Percentiles rank a stretch among this genome's conserved stretches.
phyloP scores from a whole-genome alignment of 2,329 filamentous ascomycete genomes.

The Penicillium sp. region DNA sequence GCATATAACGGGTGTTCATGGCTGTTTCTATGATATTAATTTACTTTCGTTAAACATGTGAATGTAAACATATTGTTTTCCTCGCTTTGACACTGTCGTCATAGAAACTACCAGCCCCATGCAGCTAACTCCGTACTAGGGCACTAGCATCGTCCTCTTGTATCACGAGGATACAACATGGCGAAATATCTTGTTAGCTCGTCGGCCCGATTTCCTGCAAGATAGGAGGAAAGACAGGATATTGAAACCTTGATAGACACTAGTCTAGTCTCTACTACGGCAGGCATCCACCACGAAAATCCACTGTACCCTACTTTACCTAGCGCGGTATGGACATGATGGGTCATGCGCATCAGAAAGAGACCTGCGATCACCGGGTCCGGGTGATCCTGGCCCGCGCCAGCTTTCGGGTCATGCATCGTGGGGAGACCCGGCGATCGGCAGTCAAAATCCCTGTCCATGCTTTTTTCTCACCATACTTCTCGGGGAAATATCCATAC shows the following conservation, averaged over 20 bases:
- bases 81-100: background rate
- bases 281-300: background rate
- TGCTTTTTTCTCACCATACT: background rate
- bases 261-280: background rate
- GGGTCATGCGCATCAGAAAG: conserved; percentile 3
- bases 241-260: background rate
- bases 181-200: background rate
- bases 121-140: background rate
- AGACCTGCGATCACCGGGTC: conserved; percentile 1
- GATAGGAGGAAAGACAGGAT: background rate
- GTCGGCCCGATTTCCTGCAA: background rate
- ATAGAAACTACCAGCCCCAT: background rate
- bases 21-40: background rate
- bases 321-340: background rate
- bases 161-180: conserved; percentile 7
- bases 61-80: background rate
- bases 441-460: conserved; percentile 8
- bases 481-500: background rate
- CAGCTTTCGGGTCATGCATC: conserved; percentile 4
- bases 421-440: conserved; percentile 9
- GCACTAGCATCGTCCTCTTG: background rate
- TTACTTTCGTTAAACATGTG: background rate
- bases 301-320: background rate
- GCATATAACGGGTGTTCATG: background rate
- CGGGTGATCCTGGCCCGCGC: conserved; percentile 5